A percentile compares a stretch with the other conserved stretches of the same genome.
Conservation (phyloP, 2,329 filamentous ascomycete genomes). For the Biscogniauxia sp. region DNA sequence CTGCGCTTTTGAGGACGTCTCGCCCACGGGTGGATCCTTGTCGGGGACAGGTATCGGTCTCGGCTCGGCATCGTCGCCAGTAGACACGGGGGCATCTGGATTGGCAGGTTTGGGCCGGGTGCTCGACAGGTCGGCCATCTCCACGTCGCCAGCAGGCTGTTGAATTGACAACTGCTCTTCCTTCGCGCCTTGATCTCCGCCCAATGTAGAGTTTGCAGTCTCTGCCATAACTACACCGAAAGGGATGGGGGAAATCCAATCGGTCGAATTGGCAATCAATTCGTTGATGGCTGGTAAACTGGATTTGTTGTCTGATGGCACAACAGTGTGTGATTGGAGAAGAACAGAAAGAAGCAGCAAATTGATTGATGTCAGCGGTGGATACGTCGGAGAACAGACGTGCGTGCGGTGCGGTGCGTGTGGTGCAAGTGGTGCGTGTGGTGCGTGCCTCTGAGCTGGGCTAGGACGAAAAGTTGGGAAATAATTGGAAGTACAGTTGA, state of each 20-base stretch:
- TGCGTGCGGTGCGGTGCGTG: background rate
- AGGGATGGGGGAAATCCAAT: constrained; percentile 8
- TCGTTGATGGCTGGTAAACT: constrained; percentile 7
- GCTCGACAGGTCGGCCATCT: constrained; percentile 31
- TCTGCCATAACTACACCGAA: constrained; percentile 25
- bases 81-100: constrained; percentile 14
- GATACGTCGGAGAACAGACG: background rate
- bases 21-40: constrained; percentile 20
- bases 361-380: background rate
- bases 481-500: background rate
- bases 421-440: background rate
- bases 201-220: constrained; percentile 19
- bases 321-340: background rate
- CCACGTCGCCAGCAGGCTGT: constrained; percentile 27
- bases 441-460: background rate
- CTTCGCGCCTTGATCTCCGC: constrained; percentile 25
- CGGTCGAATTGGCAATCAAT: constrained; percentile 13
- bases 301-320: background rate
- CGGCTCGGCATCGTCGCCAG: constrained; percentile 20
- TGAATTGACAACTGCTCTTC: constrained; percentile 23
- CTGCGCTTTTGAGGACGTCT: constrained; percentile 30
- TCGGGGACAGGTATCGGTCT: constrained; percentile 21
- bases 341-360: background rate
- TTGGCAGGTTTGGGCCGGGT: constrained; percentile 23
- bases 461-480: background rate